Conservation (phyloP, 75 land plant species). For the Selaginella moellendorffii region DNA sequence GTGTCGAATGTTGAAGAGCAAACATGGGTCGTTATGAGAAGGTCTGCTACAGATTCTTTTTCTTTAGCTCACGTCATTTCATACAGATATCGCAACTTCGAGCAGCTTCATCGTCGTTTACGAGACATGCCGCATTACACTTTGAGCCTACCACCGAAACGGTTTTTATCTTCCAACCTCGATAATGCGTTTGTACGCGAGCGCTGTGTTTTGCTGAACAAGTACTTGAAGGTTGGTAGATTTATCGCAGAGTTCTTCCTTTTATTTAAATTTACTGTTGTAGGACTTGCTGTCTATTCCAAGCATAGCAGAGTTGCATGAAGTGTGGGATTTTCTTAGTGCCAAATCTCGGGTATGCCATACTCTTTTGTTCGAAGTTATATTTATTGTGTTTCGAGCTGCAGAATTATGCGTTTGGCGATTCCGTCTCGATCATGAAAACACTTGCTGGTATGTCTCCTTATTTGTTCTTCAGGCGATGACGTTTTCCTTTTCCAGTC, state of each 20-base stretch:
- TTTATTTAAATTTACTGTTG: too few species aligned
- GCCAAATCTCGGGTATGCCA: slow-evolving; percentile 63
- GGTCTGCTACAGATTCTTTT: slow-evolving; percentile 25
- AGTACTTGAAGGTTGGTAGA: slow-evolving; percentile 62
- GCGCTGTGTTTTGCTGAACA: slow-evolving; percentile 84
- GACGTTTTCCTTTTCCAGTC: slow-evolving; percentile 42
- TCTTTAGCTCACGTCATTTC: neutral
- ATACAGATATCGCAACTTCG: slow-evolving; percentile 84
- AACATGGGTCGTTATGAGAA: slow-evolving; percentile 93
- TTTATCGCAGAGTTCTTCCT: neutral
- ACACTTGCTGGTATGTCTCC: slow-evolving; percentile 60
- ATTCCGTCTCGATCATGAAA: slow-evolving; percentile 80
- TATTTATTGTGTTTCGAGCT: too few species aligned
- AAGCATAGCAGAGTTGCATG: slow-evolving; percentile 94
- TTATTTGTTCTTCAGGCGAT: slow-evolving; percentile 4
- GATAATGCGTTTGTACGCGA: slow-evolving; percentile 84
- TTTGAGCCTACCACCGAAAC: slow-evolving; percentile 82
- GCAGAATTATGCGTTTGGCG: slow-evolving; percentile 86
- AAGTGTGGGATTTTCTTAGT: slow-evolving; percentile 97
- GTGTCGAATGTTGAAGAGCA: slow-evolving; percentile 67
- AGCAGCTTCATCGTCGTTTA: slow-evolving; percentile 75
- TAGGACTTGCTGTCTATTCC: slow-evolving; percentile 94
- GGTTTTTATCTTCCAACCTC: slow-evolving; percentile 80
- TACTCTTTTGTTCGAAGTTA: too few species aligned
- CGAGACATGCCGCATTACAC: slow-evolving; percentile 82